Conservation (phyloP, 2,329 filamentous ascomycete species). For the Penicillium griseofulvum region DNA sequence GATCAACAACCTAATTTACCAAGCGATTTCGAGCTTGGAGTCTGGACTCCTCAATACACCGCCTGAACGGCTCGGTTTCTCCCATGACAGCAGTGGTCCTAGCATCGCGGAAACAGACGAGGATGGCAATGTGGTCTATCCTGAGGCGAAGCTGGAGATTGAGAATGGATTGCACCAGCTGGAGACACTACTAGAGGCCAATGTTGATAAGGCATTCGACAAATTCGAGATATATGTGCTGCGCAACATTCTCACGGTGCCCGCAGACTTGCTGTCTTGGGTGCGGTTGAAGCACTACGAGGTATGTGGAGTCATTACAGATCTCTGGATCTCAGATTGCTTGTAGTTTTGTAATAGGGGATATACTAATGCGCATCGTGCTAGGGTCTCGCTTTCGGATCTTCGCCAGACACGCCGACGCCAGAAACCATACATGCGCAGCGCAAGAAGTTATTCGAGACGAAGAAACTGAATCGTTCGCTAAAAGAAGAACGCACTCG, state of each 20-base stretch:
- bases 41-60: conserved; percentile 72
- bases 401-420: conserved; percentile 50
- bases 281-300: conserved; percentile 84
- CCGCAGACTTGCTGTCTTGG: conserved; percentile 70
- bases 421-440: conserved; percentile 69
- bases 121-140: conserved; percentile 47
- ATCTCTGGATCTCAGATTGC: not conserved
- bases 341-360: not conserved
- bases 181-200: conserved; percentile 75
- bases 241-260: conserved; percentile 75
- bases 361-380: not conserved
- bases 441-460: conserved; percentile 72
- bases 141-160: conserved; percentile 66
- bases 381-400: conserved; percentile 40
- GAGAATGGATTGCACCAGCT: conserved; percentile 84
- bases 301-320: conserved; percentile 41
- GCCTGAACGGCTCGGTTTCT: conserved; percentile 78
- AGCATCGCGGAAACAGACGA: conserved; percentile 48
- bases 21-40: conserved; percentile 84
- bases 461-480: conserved; percentile 68
- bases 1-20: conserved; percentile 89
- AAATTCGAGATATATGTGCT: conserved; percentile 86
- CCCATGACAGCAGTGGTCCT: conserved; percentile 46
- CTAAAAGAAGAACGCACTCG: conserved; percentile 67
- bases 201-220: conserved; percentile 82